Percentiles rank a stretch among this genome's conserved stretches.
Conservation (phyloP, 2,329 filamentous ascomycete species). For the Alternaria infectoria region DNA sequence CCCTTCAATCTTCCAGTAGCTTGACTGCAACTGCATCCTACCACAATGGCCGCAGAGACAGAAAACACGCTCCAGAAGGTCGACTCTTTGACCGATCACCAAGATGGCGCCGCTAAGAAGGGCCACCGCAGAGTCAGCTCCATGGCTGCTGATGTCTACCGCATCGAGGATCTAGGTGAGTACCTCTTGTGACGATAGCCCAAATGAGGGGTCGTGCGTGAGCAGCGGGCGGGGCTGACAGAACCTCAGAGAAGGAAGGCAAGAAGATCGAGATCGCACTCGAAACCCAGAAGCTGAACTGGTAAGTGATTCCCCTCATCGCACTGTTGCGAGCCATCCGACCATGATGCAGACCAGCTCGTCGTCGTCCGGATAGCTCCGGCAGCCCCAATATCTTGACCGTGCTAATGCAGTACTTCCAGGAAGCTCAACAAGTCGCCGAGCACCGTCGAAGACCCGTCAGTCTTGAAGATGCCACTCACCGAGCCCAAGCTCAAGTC, state of each 20-base stretch:
- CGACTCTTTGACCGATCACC: slow-evolving; percentile 83
- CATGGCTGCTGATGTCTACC: slow-evolving; percentile 73
- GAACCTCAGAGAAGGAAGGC: slow-evolving; percentile 70
- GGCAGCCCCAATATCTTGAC: slow-evolving; percentile 1
- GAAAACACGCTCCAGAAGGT: slow-evolving; percentile 75
- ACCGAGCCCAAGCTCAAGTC: slow-evolving; percentile 86
- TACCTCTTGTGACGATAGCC: slow-evolving; percentile 22
- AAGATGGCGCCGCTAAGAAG: slow-evolving; percentile 69
- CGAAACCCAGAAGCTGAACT: slow-evolving; percentile 87
- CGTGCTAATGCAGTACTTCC: slow-evolving; percentile 23
- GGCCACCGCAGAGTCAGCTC: slow-evolving; percentile 75
- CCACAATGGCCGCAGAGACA: slow-evolving; percentile 61
- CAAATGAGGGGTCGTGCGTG: slow-evolving; percentile 23
- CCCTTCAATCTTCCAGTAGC: slow-evolving; percentile 9
- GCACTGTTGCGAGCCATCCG: background rate
- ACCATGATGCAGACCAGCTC: background rate
- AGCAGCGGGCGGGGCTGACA: slow-evolving; percentile 46
- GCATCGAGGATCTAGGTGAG: slow-evolving; percentile 86
- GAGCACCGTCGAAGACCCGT: slow-evolving; percentile 77
- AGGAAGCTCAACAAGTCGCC: slow-evolving; percentile 96
- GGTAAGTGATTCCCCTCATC: slow-evolving; percentile 62
- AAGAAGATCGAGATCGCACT: slow-evolving; percentile 75
- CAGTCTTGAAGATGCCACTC: slow-evolving; percentile 80
- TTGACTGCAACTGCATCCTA: slow-evolving; percentile 14
- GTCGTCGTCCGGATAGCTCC: slow-evolving; percentile 14